Conservation (phyloP, 2,329 filamentous ascomycete genomes). For the Cladosporium sp. region DNA sequence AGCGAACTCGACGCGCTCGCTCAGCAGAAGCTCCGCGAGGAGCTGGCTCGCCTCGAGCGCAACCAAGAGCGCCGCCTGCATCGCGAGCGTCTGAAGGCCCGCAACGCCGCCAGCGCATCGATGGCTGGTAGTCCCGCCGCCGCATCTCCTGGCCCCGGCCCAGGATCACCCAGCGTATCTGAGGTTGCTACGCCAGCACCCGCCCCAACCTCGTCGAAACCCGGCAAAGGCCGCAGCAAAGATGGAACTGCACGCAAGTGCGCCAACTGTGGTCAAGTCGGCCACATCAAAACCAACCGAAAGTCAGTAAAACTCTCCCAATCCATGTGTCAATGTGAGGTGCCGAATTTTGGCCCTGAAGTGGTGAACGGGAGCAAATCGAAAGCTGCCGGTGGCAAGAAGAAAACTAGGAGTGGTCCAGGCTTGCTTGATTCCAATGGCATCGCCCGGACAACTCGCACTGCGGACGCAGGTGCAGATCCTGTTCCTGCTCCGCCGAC, state of each 20-base stretch:
- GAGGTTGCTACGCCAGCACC: constrained; percentile 7
- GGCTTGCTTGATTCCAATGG: background rate
- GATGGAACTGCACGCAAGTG: constrained; percentile 79
- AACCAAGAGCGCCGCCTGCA: constrained; percentile 89
- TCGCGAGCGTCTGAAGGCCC: constrained; percentile 83
- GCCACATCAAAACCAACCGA: constrained; percentile 99
- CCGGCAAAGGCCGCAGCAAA: constrained; percentile 56
- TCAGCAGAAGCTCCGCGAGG: constrained; percentile 64
- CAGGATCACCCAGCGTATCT: constrained; percentile 10
- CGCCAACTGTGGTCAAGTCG: constrained; percentile 94
- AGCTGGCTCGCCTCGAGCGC: constrained; percentile 80
- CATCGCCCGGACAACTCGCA: background rate
- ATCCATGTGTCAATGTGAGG: constrained; percentile 28
- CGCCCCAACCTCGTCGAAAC: constrained; percentile 26
- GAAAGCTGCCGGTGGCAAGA: constrained; percentile 3
- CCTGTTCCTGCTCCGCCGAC: background rate
- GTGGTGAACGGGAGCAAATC: constrained; percentile 4
- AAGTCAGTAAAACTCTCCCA: constrained; percentile 64
- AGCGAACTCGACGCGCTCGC: constrained; percentile 63
- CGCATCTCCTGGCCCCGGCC: constrained; percentile 49
- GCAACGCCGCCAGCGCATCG: constrained; percentile 45
- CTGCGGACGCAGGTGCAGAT: background rate
- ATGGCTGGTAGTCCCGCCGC: constrained; percentile 49
- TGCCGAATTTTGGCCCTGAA: constrained; percentile 16
- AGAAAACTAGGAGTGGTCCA: background rate